Base-by-base conservation (phyloP, 305 asterid genomes). In the Petunia hybrid region DNA sequence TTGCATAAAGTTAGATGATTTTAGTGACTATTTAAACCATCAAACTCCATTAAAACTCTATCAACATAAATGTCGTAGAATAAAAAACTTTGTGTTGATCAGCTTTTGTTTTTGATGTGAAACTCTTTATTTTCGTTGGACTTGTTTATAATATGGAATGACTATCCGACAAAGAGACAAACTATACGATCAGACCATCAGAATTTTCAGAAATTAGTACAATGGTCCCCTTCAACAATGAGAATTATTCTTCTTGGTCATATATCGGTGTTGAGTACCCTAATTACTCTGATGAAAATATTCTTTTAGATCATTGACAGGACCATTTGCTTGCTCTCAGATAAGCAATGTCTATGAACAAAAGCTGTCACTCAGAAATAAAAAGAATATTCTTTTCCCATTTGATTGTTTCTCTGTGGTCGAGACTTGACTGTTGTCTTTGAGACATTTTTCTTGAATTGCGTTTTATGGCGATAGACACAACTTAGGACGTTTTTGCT, bases 171-270 rank as follows among this genome's bases (percentile, higher is more conserved):
- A 82, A 87, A 75, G 80, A 82, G 88, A 91, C 89, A 87, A 73
- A 73, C 43, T 66, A 79, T 83, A 80, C 85, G 46, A 81, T 78
- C 77, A 36, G 83, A 85, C 64, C 80, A 86, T 84, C 83, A 80
- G 83, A 66, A 78, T 66, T 16, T 77, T 80, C 77, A 84, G 84
- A 76, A 82, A 84, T 41, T 84, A 43, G 78, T 59, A 78, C 51
- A 67, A 77, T 85, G 93, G 92, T 85, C 97, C 93, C 88, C 88
- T 74, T 82, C 80, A 85, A 77, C 91, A 87, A 83, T 82, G 80
- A 86, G 92, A 89, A 85, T 81, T 82, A 69, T 79, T 67, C 70
- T 84, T 80, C 57, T 77, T 81, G 86, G 86, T 82, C 82, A 78
- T 62, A 61, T 78, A 63, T 31, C 39, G 31, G 31, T 74, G 62